Percentiles rank a stretch among this genome's conserved stretches.
phyloP scores from a whole-genome alignment of 805 yeast species.

The Lipomyces yamadae region DNA sequence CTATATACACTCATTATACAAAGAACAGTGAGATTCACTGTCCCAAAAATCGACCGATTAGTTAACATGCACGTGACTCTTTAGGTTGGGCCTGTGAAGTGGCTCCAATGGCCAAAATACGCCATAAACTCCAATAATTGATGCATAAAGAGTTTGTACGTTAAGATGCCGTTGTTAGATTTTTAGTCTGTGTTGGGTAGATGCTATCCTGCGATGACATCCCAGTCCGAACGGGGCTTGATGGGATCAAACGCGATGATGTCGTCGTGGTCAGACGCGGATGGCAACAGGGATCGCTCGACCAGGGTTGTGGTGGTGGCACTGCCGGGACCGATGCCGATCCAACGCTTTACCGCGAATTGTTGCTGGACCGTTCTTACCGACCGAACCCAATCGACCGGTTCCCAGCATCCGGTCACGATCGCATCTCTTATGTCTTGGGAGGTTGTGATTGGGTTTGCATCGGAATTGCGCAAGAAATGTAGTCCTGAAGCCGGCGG shows the following conservation, averaged over 20 bases:
- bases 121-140: no score
- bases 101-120: no score
- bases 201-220: neutral
- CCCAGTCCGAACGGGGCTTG: neutral
- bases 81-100: no score
- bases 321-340: constrained; percentile 33
- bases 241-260: neutral
- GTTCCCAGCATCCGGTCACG: constrained; percentile 30
- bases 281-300: neutral
- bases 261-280: neutral
- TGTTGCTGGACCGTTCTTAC: constrained; percentile 7
- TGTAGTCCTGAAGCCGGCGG: constrained; percentile 10
- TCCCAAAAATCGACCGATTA: no score
- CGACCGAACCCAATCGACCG: constrained; percentile 33
- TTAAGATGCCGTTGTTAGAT: no score
- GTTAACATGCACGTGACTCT: no score
- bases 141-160: no score
- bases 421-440: constrained; percentile 22
- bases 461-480: constrained; percentile 22
- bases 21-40: no score
- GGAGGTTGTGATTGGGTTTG: constrained; percentile 9
- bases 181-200: no score
- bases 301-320: constrained; percentile 26
- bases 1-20: no score
- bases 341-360: constrained; percentile 13